A percentile compares a stretch with the other conserved stretches of the same genome.
These are phyloP conservation scores for Alternaria infectoria DNA, from an alignment of 2,329 filamentous ascomycete genomes.

Conservation along the genomic window DNA sequence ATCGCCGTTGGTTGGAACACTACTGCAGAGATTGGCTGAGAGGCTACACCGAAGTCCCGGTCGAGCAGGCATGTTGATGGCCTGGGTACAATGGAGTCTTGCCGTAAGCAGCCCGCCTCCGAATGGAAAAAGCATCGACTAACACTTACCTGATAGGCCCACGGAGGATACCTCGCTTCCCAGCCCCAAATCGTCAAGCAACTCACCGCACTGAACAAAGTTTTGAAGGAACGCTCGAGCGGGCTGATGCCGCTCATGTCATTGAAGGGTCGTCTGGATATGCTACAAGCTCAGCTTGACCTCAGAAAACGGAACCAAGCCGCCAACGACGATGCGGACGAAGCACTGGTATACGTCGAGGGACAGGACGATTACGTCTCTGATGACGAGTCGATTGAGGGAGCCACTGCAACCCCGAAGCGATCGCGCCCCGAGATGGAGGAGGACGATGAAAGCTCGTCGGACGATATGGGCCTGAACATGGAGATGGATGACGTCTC, in stretches of 20 bases:
- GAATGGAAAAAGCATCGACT: neutral
- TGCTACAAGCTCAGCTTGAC: constrained; percentile 89
- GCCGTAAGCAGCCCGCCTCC: neutral
- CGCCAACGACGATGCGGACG: constrained; percentile 67
- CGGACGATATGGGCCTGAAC: constrained; percentile 63
- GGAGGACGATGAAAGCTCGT: constrained; percentile 50
- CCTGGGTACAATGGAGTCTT: constrained; percentile 84
- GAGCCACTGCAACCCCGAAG: constrained; percentile 28
- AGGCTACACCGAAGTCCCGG: constrained; percentile 86
- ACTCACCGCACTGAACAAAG: constrained; percentile 79
- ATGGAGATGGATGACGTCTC: constrained; percentile 54
- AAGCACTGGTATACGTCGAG: constrained; percentile 85
- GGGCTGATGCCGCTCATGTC: constrained; percentile 82
- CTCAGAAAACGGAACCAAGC: constrained; percentile 72
- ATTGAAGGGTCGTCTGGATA: constrained; percentile 93
- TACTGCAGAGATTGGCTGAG: constrained; percentile 85
- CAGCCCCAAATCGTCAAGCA: constrained; percentile 83
- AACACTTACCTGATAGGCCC: constrained; percentile 56
- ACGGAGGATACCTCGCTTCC: constrained; percentile 87
- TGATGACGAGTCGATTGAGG: constrained; percentile 55
- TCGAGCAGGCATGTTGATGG: constrained; percentile 85
- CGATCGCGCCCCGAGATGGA: constrained; percentile 31
- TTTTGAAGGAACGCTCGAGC: constrained; percentile 83
- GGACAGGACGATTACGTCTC: constrained; percentile 70
- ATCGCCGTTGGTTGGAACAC: constrained; percentile 76